Base-by-base conservation (phyloP, 2,329 filamentous ascomycete genomes). In the Scytalidium sp. region DNA sequence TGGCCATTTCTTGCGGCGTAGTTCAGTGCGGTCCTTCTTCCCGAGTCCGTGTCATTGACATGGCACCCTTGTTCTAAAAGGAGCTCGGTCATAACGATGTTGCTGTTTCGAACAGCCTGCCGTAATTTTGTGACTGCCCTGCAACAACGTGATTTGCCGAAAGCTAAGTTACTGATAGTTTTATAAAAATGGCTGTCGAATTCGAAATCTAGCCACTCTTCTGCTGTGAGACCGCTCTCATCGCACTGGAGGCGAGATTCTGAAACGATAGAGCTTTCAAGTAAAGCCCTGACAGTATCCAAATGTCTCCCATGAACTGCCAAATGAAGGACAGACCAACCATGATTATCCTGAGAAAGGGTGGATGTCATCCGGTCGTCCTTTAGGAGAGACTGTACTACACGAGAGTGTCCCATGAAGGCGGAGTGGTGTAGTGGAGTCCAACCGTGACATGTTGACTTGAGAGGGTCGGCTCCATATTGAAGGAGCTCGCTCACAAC, bases 101-200 rank as follows among this genome's bases (percentile, higher is more conserved):
- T 60, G 54, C 51, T 50, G 46, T 39, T 55, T 45, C 36, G 46
- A 46, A 59, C 59, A 57, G 59, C 60, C 43, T 58, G 55, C 13
- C 60, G 59, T 27, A 60, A 29, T 19, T 49, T 45, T 54, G 60
- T 61, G 50, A 58, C 56, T 8, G 60, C 58, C 48, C 58, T 43
- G 50, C 60, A 62, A 54, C 60, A 62, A 51, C 60, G 60, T 47
- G 60, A 62, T 49, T 62, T 62, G 54, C 49, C 41, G 45, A 62
- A 61, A 22, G 60, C 60, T 51, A 62, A 56, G 43, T 61, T 53
- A 41, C 56, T 41, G 48, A 50, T 62, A 17, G 52, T 50, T 52
- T 57, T 60, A 21, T 61, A 45, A 19, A 44, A 52, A 56, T 58
- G 50, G 46, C 41, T 43, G 17, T n/a, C 21, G n/a, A 50, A 52